Base-by-base conservation (phyloP, 257 asterid genomes). In the Leonotis leonurus region DNA sequence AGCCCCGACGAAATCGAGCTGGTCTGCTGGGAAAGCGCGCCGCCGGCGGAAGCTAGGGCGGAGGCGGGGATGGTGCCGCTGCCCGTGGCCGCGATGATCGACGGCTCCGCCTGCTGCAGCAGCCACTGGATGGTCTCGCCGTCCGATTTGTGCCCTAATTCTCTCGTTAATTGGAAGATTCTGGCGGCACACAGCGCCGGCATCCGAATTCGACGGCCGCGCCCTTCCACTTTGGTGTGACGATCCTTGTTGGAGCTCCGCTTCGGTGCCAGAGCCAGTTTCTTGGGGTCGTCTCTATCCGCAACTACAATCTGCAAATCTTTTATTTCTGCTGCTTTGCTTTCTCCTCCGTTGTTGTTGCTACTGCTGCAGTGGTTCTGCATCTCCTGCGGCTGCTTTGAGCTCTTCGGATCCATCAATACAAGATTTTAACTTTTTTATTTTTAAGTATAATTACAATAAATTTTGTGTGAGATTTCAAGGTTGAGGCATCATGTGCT, bases 101-200 rank as follows among this genome's bases (percentile, higher is more conserved):
- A 84, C 0, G 92, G 87, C 40, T 86, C 92, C 1, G 92, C 89
- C 39, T 86, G 86, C 35, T 84, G 87, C 8, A 86, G 75, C 60
- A 86, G 54, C 95, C 95, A 86, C 80, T 86, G 95, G 41, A 86
- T 81, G 6, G 95, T 86, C 58, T 85, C 93, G 0, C 93, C 93
- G 39, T 85, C 95, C 20, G 91, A 86, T 70, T 86, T 86, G 72
- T 86, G 95, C 43, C 95, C 95, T 76, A 83, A 77, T 76, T 86
- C 95, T 58, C 91, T 40, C 16, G 95, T 86, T 9, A 86, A 77
- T 65, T 83, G 95, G 25, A 86, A 86, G 36, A 86, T 86, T 46
- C 95, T 77, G 8, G 95, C 92, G 5, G 95, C 95, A 55, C 87
- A 84, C 0, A 86, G 79, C 9, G 92, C 92, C 3, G 95, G 95